Percentiles rank a stretch among this genome's conserved stretches.
Evolutionary conservation across 768 basidiomycete genomes (phyloP).

Genomic region (Gloeopeniophorella convolvens): DNA sequence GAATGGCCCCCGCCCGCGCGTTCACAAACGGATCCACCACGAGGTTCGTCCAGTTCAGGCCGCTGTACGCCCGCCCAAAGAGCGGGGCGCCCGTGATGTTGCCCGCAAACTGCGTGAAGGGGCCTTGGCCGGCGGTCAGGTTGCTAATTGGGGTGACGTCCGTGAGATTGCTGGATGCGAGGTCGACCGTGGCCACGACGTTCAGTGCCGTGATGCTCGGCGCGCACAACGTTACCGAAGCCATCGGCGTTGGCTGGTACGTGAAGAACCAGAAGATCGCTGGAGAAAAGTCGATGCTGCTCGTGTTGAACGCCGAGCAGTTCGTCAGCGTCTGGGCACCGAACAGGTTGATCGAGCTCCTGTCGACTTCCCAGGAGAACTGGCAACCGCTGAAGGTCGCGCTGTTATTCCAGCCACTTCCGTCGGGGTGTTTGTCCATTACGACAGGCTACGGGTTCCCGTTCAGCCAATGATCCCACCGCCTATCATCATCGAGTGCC

Average conservation of each 20-base stretch:
- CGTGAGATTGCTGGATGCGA: slow-evolving; percentile 39
- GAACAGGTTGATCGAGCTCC: slow-evolving; percentile 36
- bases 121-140: slow-evolving; percentile 30
- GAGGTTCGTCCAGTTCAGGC: slow-evolving; percentile 40
- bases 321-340: slow-evolving; percentile 27
- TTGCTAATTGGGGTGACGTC: slow-evolving; percentile 36
- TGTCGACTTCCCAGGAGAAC: slow-evolving; percentile 36
- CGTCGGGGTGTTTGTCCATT: slow-evolving; percentile 31
- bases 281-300: slow-evolving; percentile 37
- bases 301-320: slow-evolving; percentile 23
- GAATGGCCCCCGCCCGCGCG: slow-evolving; percentile 37
- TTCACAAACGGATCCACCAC: slow-evolving; percentile 34
- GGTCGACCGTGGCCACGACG: slow-evolving; percentile 38
- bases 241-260: slow-evolving; percentile 32
- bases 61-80: slow-evolving; percentile 46
- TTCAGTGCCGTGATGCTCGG: slow-evolving; percentile 41
- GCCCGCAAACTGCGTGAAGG: slow-evolving; percentile 33
- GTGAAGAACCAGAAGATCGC: slow-evolving; percentile 55
- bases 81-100: slow-evolving; percentile 43
- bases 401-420: slow-evolving; percentile 38
- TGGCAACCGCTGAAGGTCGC: slow-evolving; percentile 36
- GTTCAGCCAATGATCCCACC: neutral
- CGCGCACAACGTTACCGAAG: slow-evolving; percentile 43
- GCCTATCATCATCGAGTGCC: neutral
- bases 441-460: slow-evolving; percentile 27